Conservation (phyloP, 2,329 filamentous ascomycete genomes). For the Claviceps sp. region DNA sequence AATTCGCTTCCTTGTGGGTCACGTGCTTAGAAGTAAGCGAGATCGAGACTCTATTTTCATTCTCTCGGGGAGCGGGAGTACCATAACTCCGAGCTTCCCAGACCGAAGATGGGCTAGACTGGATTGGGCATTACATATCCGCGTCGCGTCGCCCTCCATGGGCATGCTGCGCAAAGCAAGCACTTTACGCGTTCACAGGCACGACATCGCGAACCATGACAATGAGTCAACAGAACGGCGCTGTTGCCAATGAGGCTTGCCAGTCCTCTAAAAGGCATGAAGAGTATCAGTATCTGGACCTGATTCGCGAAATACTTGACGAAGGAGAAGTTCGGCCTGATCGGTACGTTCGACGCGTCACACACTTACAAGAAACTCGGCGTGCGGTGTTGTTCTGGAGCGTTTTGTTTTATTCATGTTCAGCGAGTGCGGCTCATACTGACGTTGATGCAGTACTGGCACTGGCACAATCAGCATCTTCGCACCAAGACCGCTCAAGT, state of each 20-base stretch:
- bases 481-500: conserved; percentile 75
- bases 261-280: conserved; percentile 41
- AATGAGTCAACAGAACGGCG: conserved; percentile 1
- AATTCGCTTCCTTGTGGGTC: conserved; percentile 13
- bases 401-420: background rate
- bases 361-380: background rate
- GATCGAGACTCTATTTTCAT: background rate
- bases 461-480: conserved; percentile 88
- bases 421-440: background rate
- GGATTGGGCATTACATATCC: background rate
- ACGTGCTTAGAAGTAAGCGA: conserved; percentile 14
- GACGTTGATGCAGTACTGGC: conserved; percentile 51
- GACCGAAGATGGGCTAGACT: background rate
- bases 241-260: background rate
- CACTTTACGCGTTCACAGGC: conserved; percentile 1
- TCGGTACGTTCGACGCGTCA: conserved; percentile 34
- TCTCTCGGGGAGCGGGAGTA: background rate
- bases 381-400: background rate
- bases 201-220: background rate
- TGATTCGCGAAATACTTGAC: conserved; percentile 73
- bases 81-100: background rate
- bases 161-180: background rate
- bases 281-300: conserved; percentile 85
- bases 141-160: background rate
- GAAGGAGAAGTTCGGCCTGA: conserved; percentile 82